phyloP scores from a whole-genome alignment of 2,329 filamentous ascomycete genomes.

The Apiospora malaysiana region DNA sequence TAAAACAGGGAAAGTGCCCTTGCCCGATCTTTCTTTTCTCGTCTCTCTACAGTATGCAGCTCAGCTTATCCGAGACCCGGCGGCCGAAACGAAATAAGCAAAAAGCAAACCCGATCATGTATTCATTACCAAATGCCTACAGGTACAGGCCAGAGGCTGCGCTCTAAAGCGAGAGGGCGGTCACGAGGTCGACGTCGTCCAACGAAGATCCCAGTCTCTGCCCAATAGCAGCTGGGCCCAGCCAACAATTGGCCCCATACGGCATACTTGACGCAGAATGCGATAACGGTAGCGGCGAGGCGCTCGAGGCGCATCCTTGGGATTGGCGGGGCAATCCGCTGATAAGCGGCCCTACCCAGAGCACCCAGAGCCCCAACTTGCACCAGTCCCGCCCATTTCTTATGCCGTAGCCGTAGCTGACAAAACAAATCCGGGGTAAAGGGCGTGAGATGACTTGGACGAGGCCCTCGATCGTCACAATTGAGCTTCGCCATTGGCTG shows the following conservation, averaged over 20 bases:
- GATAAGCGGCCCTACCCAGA: conserved; percentile 13
- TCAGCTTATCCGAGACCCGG: not conserved
- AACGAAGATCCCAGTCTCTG: not conserved
- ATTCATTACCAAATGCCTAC: conserved; percentile 16
- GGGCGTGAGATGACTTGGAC: not conserved
- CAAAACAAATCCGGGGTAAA: conserved; percentile 1
- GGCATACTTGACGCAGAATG: conserved; percentile 4
- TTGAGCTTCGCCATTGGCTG: not conserved
- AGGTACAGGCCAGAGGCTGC: not conserved
- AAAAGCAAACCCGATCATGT: not conserved
- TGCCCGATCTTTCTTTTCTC: not conserved
- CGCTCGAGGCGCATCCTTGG: not conserved
- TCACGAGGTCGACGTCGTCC: conserved; percentile 1
- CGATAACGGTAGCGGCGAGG: not conserved
- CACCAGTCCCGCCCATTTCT: not conserved
- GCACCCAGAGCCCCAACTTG: not conserved
- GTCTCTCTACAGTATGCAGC: not conserved
- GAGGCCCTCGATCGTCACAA: not conserved
- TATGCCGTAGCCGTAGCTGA: not conserved
- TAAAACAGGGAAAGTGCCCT: not conserved
- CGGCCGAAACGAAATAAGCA: not conserved
- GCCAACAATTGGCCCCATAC: not conserved
- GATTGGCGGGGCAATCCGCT: conserved; percentile 14
- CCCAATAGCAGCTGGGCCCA: not conserved
- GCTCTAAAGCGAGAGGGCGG: not conserved